Evolutionary conservation across 1,139 yeast genomes (phyloP), one percentile per base, ranked within the genome.

Genomic region (Candida sp.): DNA sequence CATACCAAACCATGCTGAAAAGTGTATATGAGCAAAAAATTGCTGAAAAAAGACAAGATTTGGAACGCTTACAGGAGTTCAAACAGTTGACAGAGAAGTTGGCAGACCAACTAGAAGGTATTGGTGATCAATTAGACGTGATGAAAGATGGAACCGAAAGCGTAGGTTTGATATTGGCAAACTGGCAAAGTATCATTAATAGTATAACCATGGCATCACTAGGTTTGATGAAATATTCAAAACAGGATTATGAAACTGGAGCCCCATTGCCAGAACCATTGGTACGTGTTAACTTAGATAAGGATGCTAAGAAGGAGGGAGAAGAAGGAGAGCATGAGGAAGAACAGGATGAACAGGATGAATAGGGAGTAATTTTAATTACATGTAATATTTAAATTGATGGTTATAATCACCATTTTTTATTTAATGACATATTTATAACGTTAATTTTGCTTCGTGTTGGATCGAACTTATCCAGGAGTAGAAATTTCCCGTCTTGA

Each of bases 161-260:
- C 37, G 81, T 81, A 8, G 76, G 73, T 4, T 58, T 71, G 12
- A 77, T 82, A 4, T 66, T 83, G 53, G 73, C 83, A 7, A 84
- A 83, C 51, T 87, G 95, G 95, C 78, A 80, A 47, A 81, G 77
- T 47, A 84, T 87, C 15, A 70, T 83, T 21, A 71, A 81, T 47
- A 79, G 89, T 1, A 78, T 86, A 0, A 78, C 85, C 8, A 61
- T 87, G 54, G 91, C 95, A 0, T 80, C 90, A 0, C 61, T 81
- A 53, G 81, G 84, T 3, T 61, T 83, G 40, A 59, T 75, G 45
- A 75, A 72, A 43, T 73, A 78, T 48, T 52, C 74, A 0, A 75
- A 73, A 22, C 64, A 65, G 30, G 82, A 77, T 49, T 73, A 72
- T 43, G 78, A 76, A 54, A 60, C 42, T 2, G 55, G 49, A 15